These are phyloP conservation scores for Zygosaccharomyces pseudorouxii DNA, from an alignment of 805 yeast genomes.

Conservation along the genomic window DNA sequence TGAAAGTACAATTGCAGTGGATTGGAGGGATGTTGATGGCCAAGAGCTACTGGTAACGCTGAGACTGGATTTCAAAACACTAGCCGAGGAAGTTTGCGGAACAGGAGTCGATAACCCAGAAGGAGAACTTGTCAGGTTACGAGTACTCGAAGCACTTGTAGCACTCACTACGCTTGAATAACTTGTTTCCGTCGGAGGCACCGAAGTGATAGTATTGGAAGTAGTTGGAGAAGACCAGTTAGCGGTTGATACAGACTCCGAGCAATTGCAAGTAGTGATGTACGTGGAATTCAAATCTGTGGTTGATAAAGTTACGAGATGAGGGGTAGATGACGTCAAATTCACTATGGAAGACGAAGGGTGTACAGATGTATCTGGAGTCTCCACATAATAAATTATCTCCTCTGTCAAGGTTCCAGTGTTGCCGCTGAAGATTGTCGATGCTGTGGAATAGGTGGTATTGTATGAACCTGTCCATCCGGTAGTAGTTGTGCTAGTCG, in stretches of 20 bases:
- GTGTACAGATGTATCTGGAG: slow-evolving; percentile 10
- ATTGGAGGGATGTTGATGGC: too few relatives aligned
- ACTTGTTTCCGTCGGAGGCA: background rate
- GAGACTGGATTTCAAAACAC: background rate
- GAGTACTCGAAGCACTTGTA: background rate
- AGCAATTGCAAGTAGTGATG: slow-evolving; percentile 1
- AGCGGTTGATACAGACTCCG: slow-evolving; percentile 3
- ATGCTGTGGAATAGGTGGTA: slow-evolving; percentile 19
- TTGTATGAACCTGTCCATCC: slow-evolving; percentile 19
- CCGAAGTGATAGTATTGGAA: background rate
- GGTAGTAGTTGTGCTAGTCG: slow-evolving; percentile 14
- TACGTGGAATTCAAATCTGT: slow-evolving; percentile 5
- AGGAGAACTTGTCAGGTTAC: background rate
- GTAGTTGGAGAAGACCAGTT: background rate
- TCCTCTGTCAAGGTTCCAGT: slow-evolving; percentile 13
- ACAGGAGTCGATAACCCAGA: background rate
- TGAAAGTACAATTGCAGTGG: background rate
- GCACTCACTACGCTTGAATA: background rate
- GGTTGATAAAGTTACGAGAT: background rate
- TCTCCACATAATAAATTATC: slow-evolving; percentile 15
- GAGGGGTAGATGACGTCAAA: background rate
- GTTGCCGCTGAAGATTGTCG: slow-evolving; percentile 12
- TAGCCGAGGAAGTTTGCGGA: background rate
- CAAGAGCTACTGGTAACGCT: too few relatives aligned
- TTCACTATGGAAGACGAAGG: background rate